phyloP scores from a whole-genome alignment of 768 basidiomycete species.

The Pholiota conissans region DNA sequence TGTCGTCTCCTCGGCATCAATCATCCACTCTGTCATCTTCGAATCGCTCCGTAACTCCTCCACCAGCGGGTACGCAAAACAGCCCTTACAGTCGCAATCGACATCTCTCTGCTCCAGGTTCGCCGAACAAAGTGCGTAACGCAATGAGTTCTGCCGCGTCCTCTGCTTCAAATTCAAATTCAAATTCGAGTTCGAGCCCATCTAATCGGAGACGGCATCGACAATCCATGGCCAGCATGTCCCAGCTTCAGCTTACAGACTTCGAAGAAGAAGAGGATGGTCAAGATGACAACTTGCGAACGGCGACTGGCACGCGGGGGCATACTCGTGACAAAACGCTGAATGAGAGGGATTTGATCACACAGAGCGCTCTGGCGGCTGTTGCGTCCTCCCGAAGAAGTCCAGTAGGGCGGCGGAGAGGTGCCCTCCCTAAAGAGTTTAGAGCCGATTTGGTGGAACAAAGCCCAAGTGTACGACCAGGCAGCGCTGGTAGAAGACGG shows the following conservation, averaged over 20 bases:
- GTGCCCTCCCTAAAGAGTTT: constrained; percentile 43
- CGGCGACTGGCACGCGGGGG: constrained; percentile 22
- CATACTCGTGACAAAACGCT: constrained; percentile 22
- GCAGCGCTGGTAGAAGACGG: constrained; percentile 4
- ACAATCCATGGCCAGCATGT: constrained; percentile 27
- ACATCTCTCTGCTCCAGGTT: constrained; percentile 30
- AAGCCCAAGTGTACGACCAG: constrained; percentile 11
- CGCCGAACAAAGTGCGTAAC: constrained; percentile 32
- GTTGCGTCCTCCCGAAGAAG: constrained; percentile 58
- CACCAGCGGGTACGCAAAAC: constrained; percentile 10
- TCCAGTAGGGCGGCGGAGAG: constrained; percentile 41
- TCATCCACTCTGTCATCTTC: constrained; percentile 18
- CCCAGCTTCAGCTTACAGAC: constrained; percentile 20
- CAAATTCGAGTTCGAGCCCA: constrained; percentile 27
- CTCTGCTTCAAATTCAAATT: constrained; percentile 15
- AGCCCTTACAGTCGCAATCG: constrained; percentile 21
- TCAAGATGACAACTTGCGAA: constrained; percentile 12
- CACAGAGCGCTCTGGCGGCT: constrained; percentile 59
- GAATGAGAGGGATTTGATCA: constrained; percentile 36
- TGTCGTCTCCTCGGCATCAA: constrained; percentile 20
- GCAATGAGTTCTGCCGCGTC: constrained; percentile 12
- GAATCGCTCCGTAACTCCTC: constrained; percentile 15
- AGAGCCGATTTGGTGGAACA: constrained; percentile 27
- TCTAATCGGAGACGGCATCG: constrained; percentile 27
- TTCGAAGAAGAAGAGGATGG: constrained; percentile 29